phyloP scores from a whole-genome alignment of 176 grass and related monocot genomes.

The Avena sativa region DNA sequence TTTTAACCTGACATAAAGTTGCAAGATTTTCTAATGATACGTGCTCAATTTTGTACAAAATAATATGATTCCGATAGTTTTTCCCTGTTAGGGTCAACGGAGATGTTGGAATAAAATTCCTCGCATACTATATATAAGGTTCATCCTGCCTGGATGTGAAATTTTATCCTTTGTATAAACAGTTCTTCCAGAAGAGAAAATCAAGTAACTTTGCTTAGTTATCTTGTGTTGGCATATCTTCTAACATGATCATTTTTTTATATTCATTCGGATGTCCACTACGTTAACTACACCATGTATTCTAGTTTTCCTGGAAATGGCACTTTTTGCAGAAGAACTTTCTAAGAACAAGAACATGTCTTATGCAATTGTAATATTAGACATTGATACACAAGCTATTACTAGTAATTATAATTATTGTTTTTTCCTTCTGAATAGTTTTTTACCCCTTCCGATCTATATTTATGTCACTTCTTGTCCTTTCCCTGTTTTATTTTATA shows the following conservation, averaged over 20 bases:
- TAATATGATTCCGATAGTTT: background rate
- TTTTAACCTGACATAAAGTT: background rate
- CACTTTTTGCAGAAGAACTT: constrained; percentile 2
- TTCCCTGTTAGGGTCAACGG: background rate
- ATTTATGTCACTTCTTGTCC: background rate
- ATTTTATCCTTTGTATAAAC: background rate
- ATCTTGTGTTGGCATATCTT: background rate
- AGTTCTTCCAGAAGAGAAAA: constrained; percentile 19
- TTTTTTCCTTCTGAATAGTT: constrained; percentile 18
- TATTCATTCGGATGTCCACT: background rate
- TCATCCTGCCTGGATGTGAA: background rate
- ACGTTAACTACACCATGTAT: constrained; percentile 12
- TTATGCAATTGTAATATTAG: constrained; percentile 27
- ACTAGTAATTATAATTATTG: background rate
- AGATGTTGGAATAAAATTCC: background rate
- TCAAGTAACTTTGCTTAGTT: background rate
- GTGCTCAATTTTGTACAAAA: background rate
- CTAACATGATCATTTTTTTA: background rate
- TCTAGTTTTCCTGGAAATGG: constrained; percentile 20
- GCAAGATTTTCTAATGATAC: background rate
- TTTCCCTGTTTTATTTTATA: background rate
- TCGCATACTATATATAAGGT: background rate
- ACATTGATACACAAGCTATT: constrained; percentile 15
- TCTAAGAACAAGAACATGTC: constrained; percentile 7
- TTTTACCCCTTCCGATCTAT: constrained; percentile 5